Percentiles rank a stretch among this genome's conserved stretches.
Conservation (phyloP, 208 protist species). For the Trypanosoma mega region DNA sequence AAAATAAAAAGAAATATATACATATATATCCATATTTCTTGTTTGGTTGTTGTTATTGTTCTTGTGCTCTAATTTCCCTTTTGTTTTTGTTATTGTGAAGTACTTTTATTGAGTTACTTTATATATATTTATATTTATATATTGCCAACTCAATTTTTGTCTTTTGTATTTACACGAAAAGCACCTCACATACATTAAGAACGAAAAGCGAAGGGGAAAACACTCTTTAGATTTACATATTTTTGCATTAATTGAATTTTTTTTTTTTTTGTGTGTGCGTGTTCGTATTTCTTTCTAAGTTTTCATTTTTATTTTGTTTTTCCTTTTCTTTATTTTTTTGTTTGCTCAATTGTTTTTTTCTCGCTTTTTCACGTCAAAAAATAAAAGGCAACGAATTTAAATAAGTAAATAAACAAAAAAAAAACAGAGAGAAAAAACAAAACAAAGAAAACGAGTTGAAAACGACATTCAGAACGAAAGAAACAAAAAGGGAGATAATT, state of each 20-base stretch:
- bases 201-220: conserved; percentile 6
- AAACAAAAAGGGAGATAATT: no score
- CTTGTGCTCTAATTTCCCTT: neutral
- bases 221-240: neutral
- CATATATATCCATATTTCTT: no score
- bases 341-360: neutral
- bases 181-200: no score
- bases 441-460: conserved; percentile 3
- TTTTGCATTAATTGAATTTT: conserved; percentile 6
- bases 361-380: neutral
- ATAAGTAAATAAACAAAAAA: no score
- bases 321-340: conserved; percentile 12
- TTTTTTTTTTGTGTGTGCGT: conserved; percentile 6
- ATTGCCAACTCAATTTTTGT: conserved; percentile 12
- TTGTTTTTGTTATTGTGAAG: neutral
- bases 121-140: conserved; percentile 10
- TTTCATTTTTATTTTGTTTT: conserved; percentile 15
- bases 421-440: neutral
- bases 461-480: neutral
- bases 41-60: neutral
- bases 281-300: neutral
- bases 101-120: neutral
- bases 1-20: no score
- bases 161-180: no score
- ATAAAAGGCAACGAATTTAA: no score